Evolutionary conservation across 140 eudicot genomes (phyloP), one percentile per base, ranked within the genome.

Genomic region (Cichorium intybus): DNA sequence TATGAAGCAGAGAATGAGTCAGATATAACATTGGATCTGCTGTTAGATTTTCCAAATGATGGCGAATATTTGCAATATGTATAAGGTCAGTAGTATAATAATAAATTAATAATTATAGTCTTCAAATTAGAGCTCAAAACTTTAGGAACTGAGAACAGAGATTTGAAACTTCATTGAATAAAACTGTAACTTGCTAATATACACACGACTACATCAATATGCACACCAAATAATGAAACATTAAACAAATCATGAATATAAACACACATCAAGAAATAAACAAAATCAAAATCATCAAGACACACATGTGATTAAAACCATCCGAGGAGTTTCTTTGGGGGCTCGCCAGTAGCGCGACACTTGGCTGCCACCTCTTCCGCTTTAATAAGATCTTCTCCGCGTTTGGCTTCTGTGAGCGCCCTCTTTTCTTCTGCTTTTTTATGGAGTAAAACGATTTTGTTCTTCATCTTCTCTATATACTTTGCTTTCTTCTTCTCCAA

Each of bases 311-410:
- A 43, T 43, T 72, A 71, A 52, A 77, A 65, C 82, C 78, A 77
- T 71, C 65, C 70, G 1, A 82, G 87, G 12, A 84, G 77, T 64
- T 89, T 89, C 84, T 89, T 83, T 10, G 95, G 97, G 39, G 70
- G 80, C 52, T 85, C 88, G 7, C 95, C 91, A 0, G 86, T 80
- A 24, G 97, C 95, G 39, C 97, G 91, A 43, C 81, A 83, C 72
- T 85, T 89, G 21, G 95, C 88, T 0, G 95, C 90, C 23, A 64
- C 45, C 66, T 85, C 97, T 67, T 85, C 95, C 7, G 91, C 95
- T 75, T 79, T 81, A 62, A 89, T 85, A 57, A 89, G 47, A 67
- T 80, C 88, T 76, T 89, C 97, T 15, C 88, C 87, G 5, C 81
- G 72, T 77, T 83, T 83, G 72, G 95, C 88, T 85, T 81, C 95